These are phyloP conservation scores for Coix lacrymajobi DNA, from an alignment of 176 grass and related monocot genomes.

Conservation along the genomic window DNA sequence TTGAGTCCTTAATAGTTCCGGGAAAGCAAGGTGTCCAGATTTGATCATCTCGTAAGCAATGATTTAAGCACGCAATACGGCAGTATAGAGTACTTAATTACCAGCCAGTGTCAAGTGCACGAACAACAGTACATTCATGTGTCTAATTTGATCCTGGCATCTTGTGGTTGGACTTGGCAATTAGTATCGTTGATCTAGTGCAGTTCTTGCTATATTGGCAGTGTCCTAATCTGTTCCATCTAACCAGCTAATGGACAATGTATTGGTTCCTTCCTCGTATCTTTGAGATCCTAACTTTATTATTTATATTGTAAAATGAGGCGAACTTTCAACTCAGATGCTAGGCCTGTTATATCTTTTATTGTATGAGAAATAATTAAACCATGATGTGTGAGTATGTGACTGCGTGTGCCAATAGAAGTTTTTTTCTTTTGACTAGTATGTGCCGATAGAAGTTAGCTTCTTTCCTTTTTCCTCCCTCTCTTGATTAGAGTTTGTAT, in stretches of 20 bases:
- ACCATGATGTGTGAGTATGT: background rate
- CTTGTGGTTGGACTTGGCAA: background rate
- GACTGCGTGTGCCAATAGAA: background rate
- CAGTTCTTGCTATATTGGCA: background rate
- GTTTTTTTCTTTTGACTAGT: no score
- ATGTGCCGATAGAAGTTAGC: background rate
- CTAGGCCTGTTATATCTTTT: no score
- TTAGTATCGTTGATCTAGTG: background rate
- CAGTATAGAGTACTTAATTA: background rate
- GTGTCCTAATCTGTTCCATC: background rate
- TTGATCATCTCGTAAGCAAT: slow-evolving; percentile 2
- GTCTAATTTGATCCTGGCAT: background rate
- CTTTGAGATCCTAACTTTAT: no score
- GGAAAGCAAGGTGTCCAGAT: background rate
- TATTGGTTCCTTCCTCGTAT: background rate
- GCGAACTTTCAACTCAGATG: no score
- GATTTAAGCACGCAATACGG: background rate
- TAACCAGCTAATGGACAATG: background rate
- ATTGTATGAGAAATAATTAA: background rate
- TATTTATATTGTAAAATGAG: no score
- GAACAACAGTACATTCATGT: background rate
- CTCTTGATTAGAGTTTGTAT: no score
- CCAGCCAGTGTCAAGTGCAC: background rate
- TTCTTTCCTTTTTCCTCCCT: no score
- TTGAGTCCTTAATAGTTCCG: no score